Conservation (phyloP, 1,139 yeast species). For the Kurtzmaniella quercitrusa region DNA sequence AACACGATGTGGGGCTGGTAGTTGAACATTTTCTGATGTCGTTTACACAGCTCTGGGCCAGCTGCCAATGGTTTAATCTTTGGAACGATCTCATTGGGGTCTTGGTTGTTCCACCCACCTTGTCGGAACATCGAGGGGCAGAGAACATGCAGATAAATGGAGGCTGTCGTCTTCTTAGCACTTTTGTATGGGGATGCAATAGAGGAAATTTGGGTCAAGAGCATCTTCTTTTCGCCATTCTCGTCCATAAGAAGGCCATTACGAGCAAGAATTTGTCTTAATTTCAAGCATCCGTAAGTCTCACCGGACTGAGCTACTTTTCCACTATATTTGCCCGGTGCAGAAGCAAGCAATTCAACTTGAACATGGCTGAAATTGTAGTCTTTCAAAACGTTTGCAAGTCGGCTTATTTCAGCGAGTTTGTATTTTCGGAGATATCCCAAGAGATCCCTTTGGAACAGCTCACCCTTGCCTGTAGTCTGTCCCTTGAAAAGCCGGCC, state of each 20-base stretch:
- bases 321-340: conserved; percentile 38
- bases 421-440: conserved; percentile 43
- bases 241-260: conserved; percentile 25
- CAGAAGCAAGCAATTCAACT: conserved; percentile 56
- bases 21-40: conserved; percentile 24
- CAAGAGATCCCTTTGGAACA: conserved; percentile 34
- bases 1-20: conserved; percentile 46
- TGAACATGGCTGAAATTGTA: conserved; percentile 44
- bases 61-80: conserved; percentile 13
- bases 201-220: conserved; percentile 56
- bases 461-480: conserved; percentile 2
- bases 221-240: conserved; percentile 18
- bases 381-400: conserved; percentile 24
- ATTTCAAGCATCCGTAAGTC: conserved; percentile 48
- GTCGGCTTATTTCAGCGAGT: conserved; percentile 17
- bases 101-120: background rate
- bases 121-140: conserved; percentile 38
- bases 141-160: conserved; percentile 53
- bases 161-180: conserved; percentile 27
- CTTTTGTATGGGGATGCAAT: conserved; percentile 51
- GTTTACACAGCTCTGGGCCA: conserved; percentile 21
- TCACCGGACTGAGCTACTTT: conserved; percentile 14
- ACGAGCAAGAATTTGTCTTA: conserved; percentile 37
- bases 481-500: conserved; percentile 31
- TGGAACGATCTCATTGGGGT: conserved; percentile 3